These are phyloP conservation scores for Hsuehochloa calcarea DNA, from an alignment of 176 grass and related monocot species.

Conservation along the genomic window DNA sequence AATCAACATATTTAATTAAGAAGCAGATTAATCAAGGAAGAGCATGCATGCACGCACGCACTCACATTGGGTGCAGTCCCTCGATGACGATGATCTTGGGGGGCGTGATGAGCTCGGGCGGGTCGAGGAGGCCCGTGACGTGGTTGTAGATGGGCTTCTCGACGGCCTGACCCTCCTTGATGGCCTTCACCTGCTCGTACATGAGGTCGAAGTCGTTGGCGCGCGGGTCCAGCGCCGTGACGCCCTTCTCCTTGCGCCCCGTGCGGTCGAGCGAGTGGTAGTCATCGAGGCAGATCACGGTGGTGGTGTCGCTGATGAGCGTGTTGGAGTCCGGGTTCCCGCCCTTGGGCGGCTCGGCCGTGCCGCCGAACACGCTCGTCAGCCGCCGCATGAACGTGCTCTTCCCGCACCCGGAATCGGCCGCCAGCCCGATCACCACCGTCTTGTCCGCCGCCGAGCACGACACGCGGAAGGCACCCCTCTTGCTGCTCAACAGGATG, in stretches of 20 bases:
- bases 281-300: conserved; percentile 69
- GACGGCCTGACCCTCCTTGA: conserved; percentile 54
- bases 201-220: conserved; percentile 65
- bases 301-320: conserved; percentile 47
- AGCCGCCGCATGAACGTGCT: conserved; percentile 62
- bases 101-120: conserved; percentile 53
- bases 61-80: conserved; percentile 60
- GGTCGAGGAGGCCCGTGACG: conserved; percentile 52
- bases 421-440: conserved; percentile 65
- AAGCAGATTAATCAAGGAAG: neutral
- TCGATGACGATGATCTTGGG: conserved; percentile 65
- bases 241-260: conserved; percentile 45
- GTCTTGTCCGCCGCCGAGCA: conserved; percentile 50
- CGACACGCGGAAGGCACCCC: conserved; percentile 25
- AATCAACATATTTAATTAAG: neutral
- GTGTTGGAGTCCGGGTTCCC: conserved; percentile 65
- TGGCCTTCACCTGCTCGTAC: conserved; percentile 58
- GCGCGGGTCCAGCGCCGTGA: conserved; percentile 57
- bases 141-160: conserved; percentile 77
- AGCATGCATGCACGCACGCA: neutral
- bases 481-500: conserved; percentile 21
- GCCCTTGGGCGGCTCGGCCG: conserved; percentile 47
- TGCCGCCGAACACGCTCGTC: conserved; percentile 60
- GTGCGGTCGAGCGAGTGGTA: conserved; percentile 67
- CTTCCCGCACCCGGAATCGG: conserved; percentile 75